Conservation (phyloP, 2,329 filamentous ascomycete species). For the Ilyonectria robusta region DNA sequence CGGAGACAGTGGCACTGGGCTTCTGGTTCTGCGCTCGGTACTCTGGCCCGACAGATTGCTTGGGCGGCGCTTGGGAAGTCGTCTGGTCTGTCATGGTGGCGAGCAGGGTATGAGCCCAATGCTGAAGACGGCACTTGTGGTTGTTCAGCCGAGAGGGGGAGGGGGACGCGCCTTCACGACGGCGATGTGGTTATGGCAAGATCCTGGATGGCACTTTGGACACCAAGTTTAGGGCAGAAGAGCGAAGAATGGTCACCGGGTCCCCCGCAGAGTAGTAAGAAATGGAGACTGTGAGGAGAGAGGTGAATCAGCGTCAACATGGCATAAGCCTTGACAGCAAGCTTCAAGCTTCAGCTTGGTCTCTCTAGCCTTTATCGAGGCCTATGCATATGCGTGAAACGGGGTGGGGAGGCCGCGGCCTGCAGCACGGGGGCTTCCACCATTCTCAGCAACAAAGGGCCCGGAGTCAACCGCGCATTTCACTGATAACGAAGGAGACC, state of each 20-base stretch:
- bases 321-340: constrained; percentile 38
- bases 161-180: neutral
- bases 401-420: constrained; percentile 35
- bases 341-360: constrained; percentile 39
- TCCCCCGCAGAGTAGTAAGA: neutral
- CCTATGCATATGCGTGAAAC: constrained; percentile 46
- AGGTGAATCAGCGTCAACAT: constrained; percentile 28
- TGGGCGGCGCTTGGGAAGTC: constrained; percentile 48
- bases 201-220: neutral
- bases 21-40: constrained; percentile 85
- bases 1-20: constrained; percentile 90
- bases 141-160: neutral
- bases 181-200: neutral
- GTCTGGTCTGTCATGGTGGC: constrained; percentile 47
- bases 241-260: neutral
- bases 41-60: constrained; percentile 82
- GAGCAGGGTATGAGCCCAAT: constrained; percentile 27
- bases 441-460: constrained; percentile 8
- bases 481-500: constrained; percentile 23
- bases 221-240: neutral
- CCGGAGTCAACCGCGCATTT: constrained; percentile 39
- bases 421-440: constrained; percentile 33
- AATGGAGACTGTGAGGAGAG: constrained; percentile 8
- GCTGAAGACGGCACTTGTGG: constrained; percentile 13
- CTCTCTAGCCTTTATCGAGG: constrained; percentile 40